Evolutionary conservation across 2,329 filamentous ascomycete species (phyloP).

Genomic region (Neurospora sp.): DNA sequence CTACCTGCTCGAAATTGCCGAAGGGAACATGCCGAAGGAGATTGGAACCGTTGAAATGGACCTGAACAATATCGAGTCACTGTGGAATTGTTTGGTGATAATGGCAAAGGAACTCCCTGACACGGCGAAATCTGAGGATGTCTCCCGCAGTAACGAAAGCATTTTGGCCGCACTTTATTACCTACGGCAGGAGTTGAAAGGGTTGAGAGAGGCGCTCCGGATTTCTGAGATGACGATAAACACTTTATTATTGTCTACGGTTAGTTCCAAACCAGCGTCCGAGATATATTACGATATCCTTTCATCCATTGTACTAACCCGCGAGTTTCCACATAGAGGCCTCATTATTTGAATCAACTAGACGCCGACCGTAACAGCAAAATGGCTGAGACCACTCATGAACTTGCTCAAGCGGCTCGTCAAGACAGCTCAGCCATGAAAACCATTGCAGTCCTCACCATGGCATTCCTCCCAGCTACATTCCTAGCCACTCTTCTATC

Average conservation of each 20-base stretch:
- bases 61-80: not conserved
- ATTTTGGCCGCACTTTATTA: not conserved
- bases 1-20: too few species aligned
- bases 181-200: not conserved
- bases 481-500: not conserved
- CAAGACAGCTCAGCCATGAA: conserved; percentile 5
- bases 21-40: too few species aligned
- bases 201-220: not conserved
- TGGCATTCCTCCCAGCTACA: conserved; percentile 7
- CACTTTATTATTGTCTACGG: not conserved
- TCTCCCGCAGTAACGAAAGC: not conserved
- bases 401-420: not conserved
- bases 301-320: too few species aligned
- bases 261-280: too few species aligned
- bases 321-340: fast-evolving
- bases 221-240: not conserved
- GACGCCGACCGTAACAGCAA: not conserved
- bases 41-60: too few species aligned
- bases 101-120: not conserved
- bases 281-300: too few species aligned
- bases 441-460: conserved; percentile 7
- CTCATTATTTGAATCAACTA: not conserved
- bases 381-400: not conserved
- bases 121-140: not conserved
- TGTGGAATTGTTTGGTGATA: not conserved